Base-by-base conservation (phyloP, 2,329 filamentous ascomycete genomes). In the Calonectria pteridis region DNA sequence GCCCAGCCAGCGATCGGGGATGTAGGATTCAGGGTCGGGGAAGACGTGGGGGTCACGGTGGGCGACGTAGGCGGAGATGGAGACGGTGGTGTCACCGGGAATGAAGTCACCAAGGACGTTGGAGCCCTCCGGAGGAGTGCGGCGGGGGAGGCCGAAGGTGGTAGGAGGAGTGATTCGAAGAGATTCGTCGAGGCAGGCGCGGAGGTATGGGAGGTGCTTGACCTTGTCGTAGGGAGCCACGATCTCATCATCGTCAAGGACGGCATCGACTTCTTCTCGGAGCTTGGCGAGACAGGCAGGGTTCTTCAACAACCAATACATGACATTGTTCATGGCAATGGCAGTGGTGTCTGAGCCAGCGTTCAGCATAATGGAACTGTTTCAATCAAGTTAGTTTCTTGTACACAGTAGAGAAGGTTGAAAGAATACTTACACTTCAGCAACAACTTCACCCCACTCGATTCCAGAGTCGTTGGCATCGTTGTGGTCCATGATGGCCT, bases 361-460 rank as follows among this genome's bases (percentile, higher is more conserved):
- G 74, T 85, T 86, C 76, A 86, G 86, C 85, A 91, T 91, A 78
- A 87, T 89, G 55, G 43, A 46, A 23, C 43, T 46, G 43, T 46
- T 46, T 23, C 1, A 23, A 46, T 13, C n/a, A 23, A 46, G 43
- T 46, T 13, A 46, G 43, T 5, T 23, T 23, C 9, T 23, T 23
- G 43, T 10, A 46, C 10, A 46, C n/a, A 46, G 11, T 18, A 46
- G 16, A 40, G 18, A 6, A 20, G 11, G 20, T n/a, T 46, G 4
- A 46, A 46, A 13, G 43, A 3, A 46, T n/a, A 23, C 43, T 46
- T 46, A 46, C 43, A 90, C 83, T 77, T 92, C 90, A 16, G 90
- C 89, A 0, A 90, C 86, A 10, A 91, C 88, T 80, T 92, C 90
- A 29, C 90, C 90, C 86, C 86, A 90, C 73, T 91, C 88, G 1